These are phyloP conservation scores for Aspergillus fischeri DNA, from an alignment of 2,329 filamentous ascomycete species.

Conservation along the genomic window DNA sequence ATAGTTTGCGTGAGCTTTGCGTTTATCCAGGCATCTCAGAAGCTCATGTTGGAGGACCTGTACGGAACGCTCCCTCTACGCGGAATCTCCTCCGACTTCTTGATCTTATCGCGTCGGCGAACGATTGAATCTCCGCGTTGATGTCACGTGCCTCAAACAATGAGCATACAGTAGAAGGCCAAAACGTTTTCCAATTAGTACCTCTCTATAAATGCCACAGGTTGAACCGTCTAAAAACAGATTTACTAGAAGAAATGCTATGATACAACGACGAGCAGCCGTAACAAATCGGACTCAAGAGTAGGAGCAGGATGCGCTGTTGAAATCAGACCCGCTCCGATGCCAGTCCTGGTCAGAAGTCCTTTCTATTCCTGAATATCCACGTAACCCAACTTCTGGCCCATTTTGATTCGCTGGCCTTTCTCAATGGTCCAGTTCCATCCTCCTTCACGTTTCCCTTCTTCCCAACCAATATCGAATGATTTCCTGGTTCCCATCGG, in stretches of 20 bases:
- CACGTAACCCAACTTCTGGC: conserved; percentile 76
- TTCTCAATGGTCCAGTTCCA: conserved; percentile 86
- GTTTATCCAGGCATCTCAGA: background rate
- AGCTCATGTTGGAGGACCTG: background rate
- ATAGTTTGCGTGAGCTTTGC: background rate
- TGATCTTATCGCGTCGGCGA: background rate
- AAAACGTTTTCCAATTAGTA: background rate
- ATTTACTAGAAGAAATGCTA: conserved; percentile 6
- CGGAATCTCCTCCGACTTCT: background rate
- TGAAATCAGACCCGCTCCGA: background rate
- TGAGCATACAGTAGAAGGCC: background rate
- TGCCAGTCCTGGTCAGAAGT: background rate
- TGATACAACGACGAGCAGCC: conserved; percentile 4
- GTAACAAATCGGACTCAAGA: background rate
- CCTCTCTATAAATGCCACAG: background rate
- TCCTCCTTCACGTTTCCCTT: conserved; percentile 57
- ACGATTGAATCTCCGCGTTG: background rate
- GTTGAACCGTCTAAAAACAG: background rate
- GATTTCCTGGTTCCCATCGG: conserved; percentile 59
- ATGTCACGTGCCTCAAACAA: background rate
- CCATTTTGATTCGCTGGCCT: conserved; percentile 84
- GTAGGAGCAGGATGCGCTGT: background rate
- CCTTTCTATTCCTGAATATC: conserved; percentile 23
- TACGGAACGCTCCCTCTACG: background rate
- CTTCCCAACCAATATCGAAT: conserved; percentile 59